These are phyloP conservation scores for Trichosporon sp. DNA, from an alignment of 1,284 basidiomycete genomes.

Conservation along the genomic window DNA sequence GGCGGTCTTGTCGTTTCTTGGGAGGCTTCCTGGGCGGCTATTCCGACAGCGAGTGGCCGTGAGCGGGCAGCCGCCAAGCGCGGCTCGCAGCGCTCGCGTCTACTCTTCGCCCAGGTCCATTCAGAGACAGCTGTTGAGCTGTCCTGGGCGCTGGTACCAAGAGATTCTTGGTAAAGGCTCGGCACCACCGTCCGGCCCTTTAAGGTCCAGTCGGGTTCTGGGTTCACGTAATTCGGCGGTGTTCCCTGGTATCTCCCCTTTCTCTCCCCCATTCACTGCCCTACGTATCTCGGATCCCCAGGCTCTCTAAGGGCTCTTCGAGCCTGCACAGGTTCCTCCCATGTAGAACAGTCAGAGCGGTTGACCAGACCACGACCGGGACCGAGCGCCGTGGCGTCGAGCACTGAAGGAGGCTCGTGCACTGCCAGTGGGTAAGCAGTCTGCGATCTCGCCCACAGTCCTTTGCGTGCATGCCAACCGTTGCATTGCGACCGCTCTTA, in stretches of 20 bases:
- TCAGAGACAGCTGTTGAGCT: background rate
- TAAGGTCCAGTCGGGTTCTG: background rate
- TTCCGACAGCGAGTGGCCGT: background rate
- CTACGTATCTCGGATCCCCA: background rate
- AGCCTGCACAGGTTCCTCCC: background rate
- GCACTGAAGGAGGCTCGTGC: background rate
- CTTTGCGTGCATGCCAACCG: background rate
- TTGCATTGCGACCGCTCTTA: background rate
- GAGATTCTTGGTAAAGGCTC: conserved; percentile 2
- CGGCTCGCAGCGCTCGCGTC: background rate
- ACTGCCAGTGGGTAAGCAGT: background rate
- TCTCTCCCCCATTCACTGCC: background rate
- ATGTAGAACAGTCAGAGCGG: background rate
- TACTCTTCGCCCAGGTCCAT: background rate
- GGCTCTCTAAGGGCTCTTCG: background rate
- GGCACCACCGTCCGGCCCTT: conserved; percentile 1
- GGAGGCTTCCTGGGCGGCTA: background rate
- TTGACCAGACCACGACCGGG: background rate
- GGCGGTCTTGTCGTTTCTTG: conserved; percentile 11
- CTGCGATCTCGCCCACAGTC: background rate
- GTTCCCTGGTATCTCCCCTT: background rate
- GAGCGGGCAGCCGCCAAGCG: conserved; percentile 7
- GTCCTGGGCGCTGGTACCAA: background rate
- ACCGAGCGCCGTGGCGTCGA: background rate
- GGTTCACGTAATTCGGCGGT: conserved; percentile 1